A percentile compares a stretch with the other conserved stretches of the same genome.
Conservation (phyloP, 1,139 yeast genomes). For the Kluyveromyces sp. region DNA sequence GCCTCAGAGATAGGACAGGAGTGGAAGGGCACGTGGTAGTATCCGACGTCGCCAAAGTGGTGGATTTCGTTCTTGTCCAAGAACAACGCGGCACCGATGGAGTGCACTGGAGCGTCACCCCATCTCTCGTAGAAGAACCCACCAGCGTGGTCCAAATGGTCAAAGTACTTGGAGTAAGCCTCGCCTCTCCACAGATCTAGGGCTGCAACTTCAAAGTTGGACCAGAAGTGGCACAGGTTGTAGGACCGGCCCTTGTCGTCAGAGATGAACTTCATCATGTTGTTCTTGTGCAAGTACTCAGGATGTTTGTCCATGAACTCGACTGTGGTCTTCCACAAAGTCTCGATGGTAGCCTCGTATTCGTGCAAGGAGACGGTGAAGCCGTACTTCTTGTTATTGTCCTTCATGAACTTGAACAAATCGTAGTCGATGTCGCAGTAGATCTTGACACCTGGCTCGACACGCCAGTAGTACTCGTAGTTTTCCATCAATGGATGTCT, state of each 20-base stretch:
- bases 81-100: constrained; percentile 72
- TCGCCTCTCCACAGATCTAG: constrained; percentile 69
- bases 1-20: constrained; percentile 70
- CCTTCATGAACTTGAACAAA: constrained; percentile 58
- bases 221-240: constrained; percentile 88
- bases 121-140: constrained; percentile 92
- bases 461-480: constrained; percentile 73
- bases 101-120: constrained; percentile 95
- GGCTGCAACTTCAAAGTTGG: constrained; percentile 81
- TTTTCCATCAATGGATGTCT: constrained; percentile 49
- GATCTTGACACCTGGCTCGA: constrained; percentile 59
- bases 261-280: constrained; percentile 63
- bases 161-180: constrained; percentile 62
- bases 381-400: constrained; percentile 51
- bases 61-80: constrained; percentile 61
- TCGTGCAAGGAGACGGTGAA: constrained; percentile 62
- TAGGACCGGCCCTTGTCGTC: constrained; percentile 60
- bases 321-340: constrained; percentile 55
- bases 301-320: constrained; percentile 46
- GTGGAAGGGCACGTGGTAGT: constrained; percentile 73
- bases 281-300: constrained; percentile 39
- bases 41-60: constrained; percentile 77
- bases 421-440: constrained; percentile 64
- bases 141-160: constrained; percentile 65
- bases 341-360: constrained; percentile 48